Evolutionary conservation across 192 early-diverging fungal genomes (phyloP).

Genomic region (Coemansia sp.): DNA sequence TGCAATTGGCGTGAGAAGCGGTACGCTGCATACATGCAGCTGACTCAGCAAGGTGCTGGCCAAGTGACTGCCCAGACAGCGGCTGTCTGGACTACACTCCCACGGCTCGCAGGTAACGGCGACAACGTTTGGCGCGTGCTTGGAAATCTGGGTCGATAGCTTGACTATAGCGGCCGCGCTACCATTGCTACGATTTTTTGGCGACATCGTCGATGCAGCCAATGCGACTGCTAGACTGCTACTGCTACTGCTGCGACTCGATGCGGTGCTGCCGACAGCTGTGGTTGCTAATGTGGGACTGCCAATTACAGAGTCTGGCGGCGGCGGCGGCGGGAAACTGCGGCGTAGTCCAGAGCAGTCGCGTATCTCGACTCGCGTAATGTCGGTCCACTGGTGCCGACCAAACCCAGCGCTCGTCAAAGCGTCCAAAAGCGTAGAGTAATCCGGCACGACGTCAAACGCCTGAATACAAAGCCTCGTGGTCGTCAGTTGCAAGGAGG

Average conservation of each 20-base stretch:
- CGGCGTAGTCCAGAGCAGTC: slow-evolving; percentile 8
- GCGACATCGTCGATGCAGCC: no score
- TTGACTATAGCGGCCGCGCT: no score
- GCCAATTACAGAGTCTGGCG: background rate
- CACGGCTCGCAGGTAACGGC: slow-evolving; percentile 13
- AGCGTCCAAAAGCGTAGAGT: slow-evolving; percentile 4
- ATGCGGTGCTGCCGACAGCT: background rate
- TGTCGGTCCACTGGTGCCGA: background rate
- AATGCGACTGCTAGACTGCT: background rate
- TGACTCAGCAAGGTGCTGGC: slow-evolving; percentile 3
- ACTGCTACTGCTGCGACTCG: slow-evolving; percentile 9
- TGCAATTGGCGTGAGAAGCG: background rate
- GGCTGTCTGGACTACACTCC: slow-evolving; percentile 19
- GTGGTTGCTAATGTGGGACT: no score
- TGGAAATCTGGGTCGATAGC: no score
- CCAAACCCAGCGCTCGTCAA: background rate
- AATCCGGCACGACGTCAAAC: slow-evolving; percentile 17
- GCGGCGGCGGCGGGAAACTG: no score
- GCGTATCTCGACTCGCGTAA: slow-evolving; percentile 11
- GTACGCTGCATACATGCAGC: slow-evolving; percentile 1
- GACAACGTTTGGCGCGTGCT: slow-evolving; percentile 8
- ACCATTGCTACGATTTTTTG: no score
- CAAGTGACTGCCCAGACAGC: slow-evolving; percentile 8
- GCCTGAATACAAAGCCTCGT: slow-evolving; percentile 19
- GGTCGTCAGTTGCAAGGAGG: background rate